These are phyloP conservation scores for Coniferiporia weirii DNA, from an alignment of 1,284 basidiomycete genomes.

Conservation along the genomic window DNA sequence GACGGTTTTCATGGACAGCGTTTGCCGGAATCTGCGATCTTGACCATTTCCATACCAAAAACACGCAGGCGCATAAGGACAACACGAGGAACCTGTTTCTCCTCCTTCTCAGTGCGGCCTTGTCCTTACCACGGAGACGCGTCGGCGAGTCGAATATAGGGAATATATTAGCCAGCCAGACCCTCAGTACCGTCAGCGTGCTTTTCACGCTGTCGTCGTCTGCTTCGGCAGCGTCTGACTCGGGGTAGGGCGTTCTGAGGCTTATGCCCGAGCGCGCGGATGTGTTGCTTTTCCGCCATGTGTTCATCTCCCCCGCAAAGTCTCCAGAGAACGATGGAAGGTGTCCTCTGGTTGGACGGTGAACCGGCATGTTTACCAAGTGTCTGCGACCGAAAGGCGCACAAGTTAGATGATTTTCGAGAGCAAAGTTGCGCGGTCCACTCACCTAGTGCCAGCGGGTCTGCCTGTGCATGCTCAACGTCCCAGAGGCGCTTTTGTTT, in stretches of 20 bases:
- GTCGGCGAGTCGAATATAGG: not conserved
- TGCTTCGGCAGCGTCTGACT: not conserved
- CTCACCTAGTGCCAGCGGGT: not conserved
- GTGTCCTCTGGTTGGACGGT: conserved; percentile 7
- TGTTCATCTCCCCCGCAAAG: not conserved
- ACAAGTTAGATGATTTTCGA: not conserved
- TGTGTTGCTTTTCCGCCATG: not conserved
- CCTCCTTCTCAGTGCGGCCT: not conserved
- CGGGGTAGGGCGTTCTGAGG: not conserved
- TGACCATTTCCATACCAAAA: conserved; percentile 5
- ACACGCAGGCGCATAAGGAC: not conserved
- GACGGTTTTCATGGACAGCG: not conserved
- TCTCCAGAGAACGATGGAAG: conserved; percentile 11
- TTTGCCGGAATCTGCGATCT: not conserved
- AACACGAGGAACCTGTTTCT: not conserved
- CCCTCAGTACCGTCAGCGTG: conserved; percentile 2
- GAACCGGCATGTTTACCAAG: not conserved
- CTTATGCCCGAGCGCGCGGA: not conserved
- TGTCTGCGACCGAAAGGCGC: not conserved
- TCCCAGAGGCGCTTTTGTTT: too few species aligned
- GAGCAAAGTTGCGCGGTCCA: not conserved
- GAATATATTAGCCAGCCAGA: not conserved
- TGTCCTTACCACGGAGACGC: not conserved
- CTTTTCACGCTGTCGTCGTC: conserved; percentile 10
- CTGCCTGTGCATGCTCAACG: not conserved